phyloP scores from a whole-genome alignment of 352 stramenopile species.

The Hyaloperonospora brassicae region DNA sequence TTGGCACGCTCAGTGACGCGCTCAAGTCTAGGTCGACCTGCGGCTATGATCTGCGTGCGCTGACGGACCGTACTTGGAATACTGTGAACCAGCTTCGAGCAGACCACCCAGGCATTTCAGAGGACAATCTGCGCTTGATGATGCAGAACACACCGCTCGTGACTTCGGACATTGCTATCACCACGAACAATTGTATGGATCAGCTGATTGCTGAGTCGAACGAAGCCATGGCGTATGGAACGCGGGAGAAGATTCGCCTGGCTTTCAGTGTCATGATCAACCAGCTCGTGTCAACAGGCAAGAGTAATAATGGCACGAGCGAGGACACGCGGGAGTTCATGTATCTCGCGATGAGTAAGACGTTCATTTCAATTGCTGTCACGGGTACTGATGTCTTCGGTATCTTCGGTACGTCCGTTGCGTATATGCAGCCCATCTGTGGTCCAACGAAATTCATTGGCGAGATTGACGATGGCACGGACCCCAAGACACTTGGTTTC shows the following conservation, averaged over 20 bases:
- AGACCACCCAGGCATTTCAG: constrained; percentile 24
- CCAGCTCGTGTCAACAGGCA: constrained; percentile 34
- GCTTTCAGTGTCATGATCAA: constrained; percentile 49
- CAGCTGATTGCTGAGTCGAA: constrained; percentile 28
- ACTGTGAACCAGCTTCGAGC: constrained; percentile 35
- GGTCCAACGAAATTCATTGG: constrained; percentile 11
- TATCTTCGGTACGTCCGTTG: constrained; percentile 30
- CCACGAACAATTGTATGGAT: constrained; percentile 39
- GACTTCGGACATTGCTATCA: constrained; percentile 39
- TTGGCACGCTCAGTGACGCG: constrained; percentile 26
- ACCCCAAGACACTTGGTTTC: not conserved
- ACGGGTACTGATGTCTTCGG: constrained; percentile 45
- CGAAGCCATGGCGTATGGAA: constrained; percentile 24
- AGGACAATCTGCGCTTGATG: constrained; percentile 34
- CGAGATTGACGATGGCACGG: not conserved
- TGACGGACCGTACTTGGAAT: constrained; percentile 39
- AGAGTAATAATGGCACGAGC: constrained; percentile 28
- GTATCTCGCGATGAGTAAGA: constrained; percentile 33
- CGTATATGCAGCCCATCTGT: constrained; percentile 21
- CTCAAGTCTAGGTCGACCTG: constrained; percentile 33
- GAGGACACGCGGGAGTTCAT: constrained; percentile 32
- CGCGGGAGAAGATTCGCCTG: constrained; percentile 46
- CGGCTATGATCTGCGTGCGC: constrained; percentile 29
- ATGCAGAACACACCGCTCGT: constrained; percentile 41
- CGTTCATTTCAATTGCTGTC: constrained; percentile 38